Conservation (phyloP, 495 filamentous ascomycete genomes). For the Aspergillus sparsus region DNA sequence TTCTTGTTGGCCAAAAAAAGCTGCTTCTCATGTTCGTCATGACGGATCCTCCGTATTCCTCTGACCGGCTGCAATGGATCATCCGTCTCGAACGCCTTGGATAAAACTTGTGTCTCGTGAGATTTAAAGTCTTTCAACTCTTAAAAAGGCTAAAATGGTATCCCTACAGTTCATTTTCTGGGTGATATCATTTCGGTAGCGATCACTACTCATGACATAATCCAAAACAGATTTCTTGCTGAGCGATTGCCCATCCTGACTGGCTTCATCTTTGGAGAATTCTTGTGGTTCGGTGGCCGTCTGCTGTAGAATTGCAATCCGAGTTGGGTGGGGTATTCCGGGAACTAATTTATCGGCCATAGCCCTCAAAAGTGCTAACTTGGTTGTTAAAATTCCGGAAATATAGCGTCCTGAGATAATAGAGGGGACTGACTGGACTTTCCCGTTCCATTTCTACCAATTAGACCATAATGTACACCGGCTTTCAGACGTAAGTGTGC, state of each 20-base stretch:
- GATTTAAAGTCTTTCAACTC: conserved; percentile 3
- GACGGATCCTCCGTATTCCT: conserved; percentile 59
- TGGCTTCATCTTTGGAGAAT: conserved; percentile 19
- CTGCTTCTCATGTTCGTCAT: conserved; percentile 59
- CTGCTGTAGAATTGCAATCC: conserved; percentile 73
- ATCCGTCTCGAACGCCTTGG: conserved; percentile 45
- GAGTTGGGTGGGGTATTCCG: conserved; percentile 67
- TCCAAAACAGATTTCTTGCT: conserved; percentile 56
- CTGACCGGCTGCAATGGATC: conserved; percentile 58
- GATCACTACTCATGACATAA: conserved; percentile 67
- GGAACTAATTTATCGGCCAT: conserved; percentile 78
- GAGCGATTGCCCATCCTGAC: conserved; percentile 12
- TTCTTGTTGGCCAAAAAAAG: conserved; percentile 70
- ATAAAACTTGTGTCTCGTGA: conserved; percentile 34
- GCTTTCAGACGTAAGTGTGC: conserved; percentile 68
- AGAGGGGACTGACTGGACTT: conserved; percentile 66
- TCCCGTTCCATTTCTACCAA: conserved; percentile 77
- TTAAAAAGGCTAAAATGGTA: not conserved
- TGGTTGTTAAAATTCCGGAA: not conserved
- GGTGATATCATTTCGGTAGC: conserved; percentile 56
- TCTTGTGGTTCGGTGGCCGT: conserved; percentile 45
- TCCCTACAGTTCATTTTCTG: conserved; percentile 57
- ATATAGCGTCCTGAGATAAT: not conserved
- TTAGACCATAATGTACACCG: conserved; percentile 69
- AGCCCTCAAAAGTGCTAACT: conserved; percentile 65